Evolutionary conservation across 1,284 basidiomycete species (phyloP).

Genomic region (Malassezia sympodialis): DNA sequence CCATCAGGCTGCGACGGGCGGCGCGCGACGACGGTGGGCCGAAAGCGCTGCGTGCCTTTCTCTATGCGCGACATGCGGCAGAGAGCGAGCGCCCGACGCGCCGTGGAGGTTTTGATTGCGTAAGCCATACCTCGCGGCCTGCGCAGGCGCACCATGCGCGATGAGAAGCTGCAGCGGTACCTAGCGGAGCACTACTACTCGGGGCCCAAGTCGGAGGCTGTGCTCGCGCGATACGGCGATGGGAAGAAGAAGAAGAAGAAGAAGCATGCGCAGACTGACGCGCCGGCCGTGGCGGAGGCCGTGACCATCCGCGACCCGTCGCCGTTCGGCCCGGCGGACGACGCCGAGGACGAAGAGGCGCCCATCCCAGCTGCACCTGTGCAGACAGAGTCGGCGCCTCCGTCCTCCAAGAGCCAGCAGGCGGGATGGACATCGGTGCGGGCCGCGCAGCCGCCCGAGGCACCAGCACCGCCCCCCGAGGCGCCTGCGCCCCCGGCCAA

Average conservation of each 20-base stretch:
- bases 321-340: slow-evolving; percentile 12
- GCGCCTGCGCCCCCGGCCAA: not conserved
- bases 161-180: slow-evolving; percentile 51
- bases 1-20: not conserved
- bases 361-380: not conserved
- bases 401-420: slow-evolving; percentile 30
- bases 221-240: slow-evolving; percentile 59
- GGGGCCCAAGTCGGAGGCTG: slow-evolving; percentile 89
- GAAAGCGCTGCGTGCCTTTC: slow-evolving; percentile 18
- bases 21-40: slow-evolving; percentile 8
- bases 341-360: not conserved
- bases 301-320: slow-evolving; percentile 32
- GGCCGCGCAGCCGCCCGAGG: slow-evolving; percentile 3
- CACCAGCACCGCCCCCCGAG: not conserved
- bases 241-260: slow-evolving; percentile 60
- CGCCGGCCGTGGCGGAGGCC: slow-evolving; percentile 8
- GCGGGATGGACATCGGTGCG: slow-evolving; percentile 22
- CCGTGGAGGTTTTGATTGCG: not conserved
- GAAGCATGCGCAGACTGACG: slow-evolving; percentile 50
- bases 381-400: slow-evolving; percentile 17
- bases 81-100: not conserved
- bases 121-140: not conserved
- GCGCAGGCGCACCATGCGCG: slow-evolving; percentile 23
- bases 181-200: slow-evolving; percentile 70
- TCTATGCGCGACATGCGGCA: slow-evolving; percentile 18